Evolutionary conservation across 2,329 filamentous ascomycete genomes (phyloP), one percentile per base, ranked within the genome.

Genomic region (Coccinonectria pachysandricola): DNA sequence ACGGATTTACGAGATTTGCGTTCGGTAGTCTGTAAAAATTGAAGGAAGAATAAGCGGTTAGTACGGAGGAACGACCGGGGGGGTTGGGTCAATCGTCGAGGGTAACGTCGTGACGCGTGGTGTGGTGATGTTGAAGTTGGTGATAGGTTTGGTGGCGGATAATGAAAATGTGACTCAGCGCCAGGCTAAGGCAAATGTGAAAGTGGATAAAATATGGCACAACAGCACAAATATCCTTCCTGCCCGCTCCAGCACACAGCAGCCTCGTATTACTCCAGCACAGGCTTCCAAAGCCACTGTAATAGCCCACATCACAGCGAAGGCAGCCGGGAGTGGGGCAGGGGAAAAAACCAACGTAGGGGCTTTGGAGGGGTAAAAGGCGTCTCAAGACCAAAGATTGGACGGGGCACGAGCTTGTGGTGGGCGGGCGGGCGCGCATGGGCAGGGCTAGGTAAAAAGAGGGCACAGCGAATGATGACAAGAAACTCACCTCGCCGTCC

Each of bases 1-100:
- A 96, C 88, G 23, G 85, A 92, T 64, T 96, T 94, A 62, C 87
- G 81, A 50, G 79, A 75, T 59, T 82, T 86, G 53, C 71, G 70
- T 48, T 77, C 69, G 45, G 54, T 42, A 26, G 27, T 35, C 41
- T 45, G 33, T 26, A 37, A 41, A 35, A 14, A 24, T 36, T 29
- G 25, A 35, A 34, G 26, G 36, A 40, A 32, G 25, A 31, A 26
- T 28, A 32, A 21, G 24, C 21, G 16, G 31, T 40, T 37, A 43
- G 35, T 36, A 32, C n/a, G n/a, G n/a, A n/a, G n/a, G n/a, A n/a
- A n/a, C n/a, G n/a, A n/a, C n/a, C n/a, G n/a, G n/a, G n/a, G n/a
- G n/a, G n/a, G n/a, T n/a, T n/a, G 26, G 19, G 21, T 31, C 19
- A 21, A 21, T 26, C 25, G 24, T 19, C 23, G 26, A 26, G 26